Percentiles rank a stretch among this genome's conserved stretches.
Evolutionary conservation across 306 rosid species (phyloP).

Genomic region (Trifolium repens): DNA sequence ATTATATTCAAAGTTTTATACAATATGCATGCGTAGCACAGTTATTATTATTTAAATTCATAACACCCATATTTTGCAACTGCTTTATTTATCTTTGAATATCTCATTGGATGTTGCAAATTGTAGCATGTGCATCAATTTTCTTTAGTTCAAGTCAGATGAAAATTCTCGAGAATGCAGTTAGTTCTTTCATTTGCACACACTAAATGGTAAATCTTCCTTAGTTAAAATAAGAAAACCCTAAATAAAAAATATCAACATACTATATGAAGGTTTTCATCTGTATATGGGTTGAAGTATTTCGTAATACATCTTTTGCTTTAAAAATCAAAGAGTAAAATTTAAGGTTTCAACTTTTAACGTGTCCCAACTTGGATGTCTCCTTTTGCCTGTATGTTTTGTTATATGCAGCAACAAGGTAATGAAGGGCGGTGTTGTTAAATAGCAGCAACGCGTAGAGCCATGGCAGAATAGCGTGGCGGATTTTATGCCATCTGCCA

Average conservation of each 20-base stretch:
- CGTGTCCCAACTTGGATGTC: no score
- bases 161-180: conserved; percentile 12
- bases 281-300: not conserved
- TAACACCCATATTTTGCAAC: not conserved
- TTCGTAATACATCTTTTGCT: no score
- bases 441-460: no score
- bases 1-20: no score
- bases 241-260: not conserved
- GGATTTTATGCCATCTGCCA: no score
- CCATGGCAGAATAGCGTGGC: no score
- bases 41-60: not conserved
- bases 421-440: no score
- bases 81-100: conserved; percentile 6
- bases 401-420: no score
- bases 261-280: not conserved
- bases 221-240: not conserved
- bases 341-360: no score
- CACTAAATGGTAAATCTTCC: conserved; percentile 3
- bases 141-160: conserved; percentile 19
- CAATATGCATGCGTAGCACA: conserved; percentile 1
- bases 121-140: conserved; percentile 3
- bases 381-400: no score
- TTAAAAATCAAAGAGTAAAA: no score
- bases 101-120: conserved; percentile 21
- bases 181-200: not conserved